Conservation (phyloP, 352 stramenopile genomes). For the Phytophthora quininea region DNA sequence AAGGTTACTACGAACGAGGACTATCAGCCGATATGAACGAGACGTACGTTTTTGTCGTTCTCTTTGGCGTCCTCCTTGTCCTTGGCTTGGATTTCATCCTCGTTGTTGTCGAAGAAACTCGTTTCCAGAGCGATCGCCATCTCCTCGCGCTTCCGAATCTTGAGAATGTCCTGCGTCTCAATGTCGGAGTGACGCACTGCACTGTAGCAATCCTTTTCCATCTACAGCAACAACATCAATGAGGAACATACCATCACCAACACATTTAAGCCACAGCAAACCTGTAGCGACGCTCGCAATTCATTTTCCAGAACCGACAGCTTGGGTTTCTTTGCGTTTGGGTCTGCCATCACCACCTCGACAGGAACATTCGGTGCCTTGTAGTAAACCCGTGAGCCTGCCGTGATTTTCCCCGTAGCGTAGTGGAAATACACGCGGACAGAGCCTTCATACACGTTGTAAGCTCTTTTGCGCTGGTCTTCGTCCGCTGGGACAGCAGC, state of each 20-base stretch:
- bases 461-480: conserved; percentile 90
- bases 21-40: background rate
- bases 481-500: conserved; percentile 52
- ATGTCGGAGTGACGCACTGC: conserved; percentile 85
- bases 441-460: conserved; percentile 90
- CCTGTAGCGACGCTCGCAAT: conserved; percentile 64
- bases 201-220: conserved; percentile 93
- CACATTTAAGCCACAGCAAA: conserved; percentile 5
- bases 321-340: conserved; percentile 68
- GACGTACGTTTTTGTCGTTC: conserved; percentile 64
- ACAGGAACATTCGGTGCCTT: conserved; percentile 75
- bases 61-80: conserved; percentile 74
- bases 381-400: conserved; percentile 77
- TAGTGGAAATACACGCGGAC: conserved; percentile 93
- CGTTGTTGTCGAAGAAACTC: conserved; percentile 82
- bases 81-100: conserved; percentile 67
- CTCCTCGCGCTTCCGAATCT: conserved; percentile 88
- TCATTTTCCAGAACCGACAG: conserved; percentile 80
- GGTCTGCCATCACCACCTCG: conserved; percentile 78
- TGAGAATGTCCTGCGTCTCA: conserved; percentile 92
- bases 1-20: too few relatives aligned
- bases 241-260: background rate
- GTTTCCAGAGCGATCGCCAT: conserved; percentile 84
- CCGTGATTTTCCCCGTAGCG: conserved; percentile 91
- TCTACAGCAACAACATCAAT: conserved; percentile 11